A percentile compares a stretch with the other conserved stretches of the same genome.
phyloP scores from a whole-genome alignment of 2,329 filamentous ascomycete genomes.

The Cordyceps sp. region DNA sequence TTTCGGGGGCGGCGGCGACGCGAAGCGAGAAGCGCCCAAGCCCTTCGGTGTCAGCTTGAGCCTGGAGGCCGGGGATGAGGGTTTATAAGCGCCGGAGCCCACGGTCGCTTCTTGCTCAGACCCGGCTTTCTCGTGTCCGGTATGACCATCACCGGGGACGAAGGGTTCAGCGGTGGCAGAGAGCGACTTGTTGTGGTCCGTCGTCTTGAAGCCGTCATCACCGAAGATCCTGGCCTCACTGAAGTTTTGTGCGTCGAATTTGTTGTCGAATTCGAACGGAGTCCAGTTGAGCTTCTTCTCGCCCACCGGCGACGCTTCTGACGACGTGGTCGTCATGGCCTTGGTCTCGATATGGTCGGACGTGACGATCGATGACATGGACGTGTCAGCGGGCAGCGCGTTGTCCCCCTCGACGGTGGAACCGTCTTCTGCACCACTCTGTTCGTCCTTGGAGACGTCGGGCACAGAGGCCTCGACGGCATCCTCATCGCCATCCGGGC shows the following conservation, averaged over 20 bases:
- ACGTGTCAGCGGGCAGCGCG: slow-evolving; percentile 27
- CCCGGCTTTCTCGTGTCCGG: no score
- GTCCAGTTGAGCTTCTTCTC: slow-evolving; percentile 24
- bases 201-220: slow-evolving; percentile 21
- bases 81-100: slow-evolving; percentile 6
- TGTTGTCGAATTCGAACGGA: slow-evolving; percentile 43
- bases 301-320: slow-evolving; percentile 34
- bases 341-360: slow-evolving; percentile 38
- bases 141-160: no score
- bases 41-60: slow-evolving; percentile 16
- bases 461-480: slow-evolving; percentile 4
- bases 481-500: slow-evolving; percentile 11
- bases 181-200: slow-evolving; percentile 29
- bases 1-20: slow-evolving; percentile 22
- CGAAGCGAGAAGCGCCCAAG: slow-evolving; percentile 31
- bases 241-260: slow-evolving; percentile 30
- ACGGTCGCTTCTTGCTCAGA: no score
- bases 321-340: slow-evolving; percentile 32
- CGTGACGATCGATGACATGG: slow-evolving; percentile 33
- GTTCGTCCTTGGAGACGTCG: slow-evolving; percentile 7
- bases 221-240: slow-evolving; percentile 33
- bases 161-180: slow-evolving; percentile 61
- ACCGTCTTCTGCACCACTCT: slow-evolving; percentile 10
- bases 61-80: slow-evolving; percentile 7
- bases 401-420: slow-evolving; percentile 23